A percentile compares a stretch with the other conserved stretches of the same genome.
These are phyloP conservation scores for Quercus wislizeni DNA, from an alignment of 306 rosid genomes.

Conservation along the genomic window DNA sequence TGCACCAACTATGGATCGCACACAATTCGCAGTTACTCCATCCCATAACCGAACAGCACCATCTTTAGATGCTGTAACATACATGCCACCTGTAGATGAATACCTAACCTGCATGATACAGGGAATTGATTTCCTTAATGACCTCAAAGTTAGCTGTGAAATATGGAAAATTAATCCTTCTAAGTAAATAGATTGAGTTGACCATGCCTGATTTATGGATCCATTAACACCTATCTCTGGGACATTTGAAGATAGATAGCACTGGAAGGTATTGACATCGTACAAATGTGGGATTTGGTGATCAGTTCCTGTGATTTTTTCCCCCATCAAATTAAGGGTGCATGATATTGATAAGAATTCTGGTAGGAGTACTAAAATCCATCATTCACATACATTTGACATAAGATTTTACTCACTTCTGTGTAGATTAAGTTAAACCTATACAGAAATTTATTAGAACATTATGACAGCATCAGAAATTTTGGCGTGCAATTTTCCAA, in stretches of 20 bases:
- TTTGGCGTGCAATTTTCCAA: not conserved
- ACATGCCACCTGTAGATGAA: slow-evolving; percentile 76
- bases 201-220: slow-evolving; percentile 85
- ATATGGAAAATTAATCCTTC: slow-evolving; percentile 6
- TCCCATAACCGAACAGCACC: slow-evolving; percentile 87
- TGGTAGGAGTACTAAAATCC: not conserved
- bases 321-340: slow-evolving; percentile 1
- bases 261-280: slow-evolving; percentile 81
- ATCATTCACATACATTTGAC: not conserved
- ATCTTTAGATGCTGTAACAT: slow-evolving; percentile 91
- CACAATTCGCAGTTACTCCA: slow-evolving; percentile 74
- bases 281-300: slow-evolving; percentile 87
- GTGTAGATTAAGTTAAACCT: not conserved
- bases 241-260: slow-evolving; percentile 65
- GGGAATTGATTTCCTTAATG: slow-evolving; percentile 7
- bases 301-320: slow-evolving; percentile 69
- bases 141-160: not conserved
- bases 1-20: slow-evolving; percentile 67
- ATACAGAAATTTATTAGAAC: not conserved
- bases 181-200: slow-evolving; percentile 14
- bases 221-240: slow-evolving; percentile 68
- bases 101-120: slow-evolving; percentile 66
- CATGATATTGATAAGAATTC: slow-evolving; percentile 2
- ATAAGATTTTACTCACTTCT: not conserved
- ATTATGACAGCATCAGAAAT: not conserved